Conservation (phyloP, 1,284 basidiomycete species). For the Ustilago trichophora region DNA sequence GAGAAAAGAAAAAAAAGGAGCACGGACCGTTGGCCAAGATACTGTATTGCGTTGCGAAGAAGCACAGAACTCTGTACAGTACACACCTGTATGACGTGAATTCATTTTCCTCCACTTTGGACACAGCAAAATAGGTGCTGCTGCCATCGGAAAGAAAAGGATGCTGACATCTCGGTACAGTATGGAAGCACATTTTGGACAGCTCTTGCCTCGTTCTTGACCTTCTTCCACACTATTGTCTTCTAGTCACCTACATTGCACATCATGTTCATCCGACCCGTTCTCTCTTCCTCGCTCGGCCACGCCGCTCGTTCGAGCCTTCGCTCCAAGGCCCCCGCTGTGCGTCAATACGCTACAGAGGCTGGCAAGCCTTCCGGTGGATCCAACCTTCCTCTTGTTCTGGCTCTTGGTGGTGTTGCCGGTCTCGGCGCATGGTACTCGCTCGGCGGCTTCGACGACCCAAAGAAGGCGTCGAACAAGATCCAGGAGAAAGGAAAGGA, state of each 20-base stretch:
- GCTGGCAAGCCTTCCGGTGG: conserved; percentile 44
- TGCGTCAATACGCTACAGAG: conserved; percentile 42
- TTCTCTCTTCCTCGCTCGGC: conserved; percentile 40
- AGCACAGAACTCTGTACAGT: too few species aligned
- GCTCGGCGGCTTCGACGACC: conserved; percentile 58
- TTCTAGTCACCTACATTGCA: background rate
- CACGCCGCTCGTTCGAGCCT: conserved; percentile 44
- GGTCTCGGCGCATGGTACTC: conserved; percentile 63
- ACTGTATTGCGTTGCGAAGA: too few species aligned
- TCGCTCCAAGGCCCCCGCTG: conserved; percentile 41
- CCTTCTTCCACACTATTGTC: background rate
- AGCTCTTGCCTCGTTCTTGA: background rate
- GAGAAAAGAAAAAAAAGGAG: too few species aligned
- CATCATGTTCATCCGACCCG: conserved; percentile 49
- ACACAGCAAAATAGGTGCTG: too few species aligned
- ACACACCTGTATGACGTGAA: too few species aligned
- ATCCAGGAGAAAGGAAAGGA: conserved; percentile 44
- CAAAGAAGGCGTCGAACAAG: conserved; percentile 48
- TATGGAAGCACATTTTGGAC: too few species aligned
- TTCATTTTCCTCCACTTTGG: conserved; percentile 6
- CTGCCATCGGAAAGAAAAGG: background rate
- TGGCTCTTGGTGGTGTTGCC: conserved; percentile 60
- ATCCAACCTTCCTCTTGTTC: conserved; percentile 56
- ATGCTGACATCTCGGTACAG: too few species aligned
- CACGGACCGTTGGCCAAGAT: too few species aligned